A percentile compares a stretch with the other conserved stretches of the same genome.
Evolutionary conservation across 371 early-diverging fungal species (phyloP).

Genomic region (Choanephora cucurbitarum): DNA sequence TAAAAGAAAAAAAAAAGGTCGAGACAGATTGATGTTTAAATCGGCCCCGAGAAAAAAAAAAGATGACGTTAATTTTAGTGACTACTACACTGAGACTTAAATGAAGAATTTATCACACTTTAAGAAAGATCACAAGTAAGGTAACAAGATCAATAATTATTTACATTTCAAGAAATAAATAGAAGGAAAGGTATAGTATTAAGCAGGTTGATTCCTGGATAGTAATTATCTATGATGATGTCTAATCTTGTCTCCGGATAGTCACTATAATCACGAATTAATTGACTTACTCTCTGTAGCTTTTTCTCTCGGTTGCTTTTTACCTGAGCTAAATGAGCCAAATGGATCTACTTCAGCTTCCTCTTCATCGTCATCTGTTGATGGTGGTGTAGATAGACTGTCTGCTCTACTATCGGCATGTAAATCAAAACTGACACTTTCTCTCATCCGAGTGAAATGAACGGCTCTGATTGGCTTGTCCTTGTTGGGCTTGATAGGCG

Average conservation of each 20-base stretch:
- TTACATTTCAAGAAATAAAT: neutral
- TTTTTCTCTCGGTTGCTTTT: too few species aligned
- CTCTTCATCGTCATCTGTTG: constrained; percentile 30
- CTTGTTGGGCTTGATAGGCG: constrained; percentile 87
- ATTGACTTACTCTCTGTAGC: too few species aligned
- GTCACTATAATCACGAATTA: constrained; percentile 11
- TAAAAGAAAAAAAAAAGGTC: neutral
- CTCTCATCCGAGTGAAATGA: constrained; percentile 64
- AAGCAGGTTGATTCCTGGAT: too few species aligned
- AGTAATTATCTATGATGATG: too few species aligned
- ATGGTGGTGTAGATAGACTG: constrained; percentile 10
- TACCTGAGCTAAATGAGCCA: constrained; percentile 68
- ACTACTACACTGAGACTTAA: neutral
- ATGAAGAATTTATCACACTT: neutral
- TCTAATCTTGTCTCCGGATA: constrained; percentile 5
- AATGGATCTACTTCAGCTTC: constrained; percentile 54
- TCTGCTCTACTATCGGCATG: constrained; percentile 29
- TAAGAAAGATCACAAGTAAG: neutral
- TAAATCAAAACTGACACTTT: constrained; percentile 63
- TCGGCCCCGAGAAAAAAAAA: constrained; percentile 3
- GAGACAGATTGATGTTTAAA: too few species aligned
- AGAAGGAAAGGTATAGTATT: too few species aligned
- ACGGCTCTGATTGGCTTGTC: constrained; percentile 54
- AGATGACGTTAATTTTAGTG: neutral
- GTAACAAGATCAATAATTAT: neutral